Base-by-base conservation (phyloP, 1,139 yeast genomes). In the Lipomyces yarrowii region DNA sequence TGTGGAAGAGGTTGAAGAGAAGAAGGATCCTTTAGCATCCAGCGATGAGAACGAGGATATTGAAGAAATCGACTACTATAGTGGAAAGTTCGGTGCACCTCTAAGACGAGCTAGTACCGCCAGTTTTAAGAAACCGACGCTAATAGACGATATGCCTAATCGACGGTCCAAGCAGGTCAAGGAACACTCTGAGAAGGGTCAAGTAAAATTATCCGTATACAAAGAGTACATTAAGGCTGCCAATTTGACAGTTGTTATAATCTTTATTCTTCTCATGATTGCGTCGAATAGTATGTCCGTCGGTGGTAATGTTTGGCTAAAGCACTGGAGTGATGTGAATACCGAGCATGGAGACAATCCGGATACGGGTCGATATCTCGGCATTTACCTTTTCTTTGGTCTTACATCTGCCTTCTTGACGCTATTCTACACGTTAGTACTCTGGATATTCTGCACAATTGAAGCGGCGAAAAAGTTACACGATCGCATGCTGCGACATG, bases 261-360 rank as follows among this genome's bases (percentile, higher is more conserved):
- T 87, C 1, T 87, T 87, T 74, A 74, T 91, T 62, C 62, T 77
- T 8, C 71, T 78, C 63, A 69, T 78, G 59, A 74, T 88, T 23
- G 58, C 79, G 8, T 83, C 92, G 0, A 89, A 87, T 83, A 78
- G 84, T 26, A 76, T 90, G 59, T 84, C 87, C 64, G 90, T 87
- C 57, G 77, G 80, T 60, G 84, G 93, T 55, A 91, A 89, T 74
- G 84, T 94, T 61, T 94, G 99, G 99, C 85, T 94, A 74, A 94
- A 94, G 76, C 93, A 91, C 76, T 96, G 99, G 99, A 91, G 98
- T 11, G 99, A 94, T 74, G 86, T 89, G 42, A 94, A 94, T 75
- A 84, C 92, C 2, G 80, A 77, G 57, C 76, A 80, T 55, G 96
- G 94, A 23, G 80, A 79, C 64, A 93, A 93, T 76, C 96, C 97